Base-by-base conservation (phyloP, 805 yeast genomes). In the Blastobotrys parvus region DNA sequence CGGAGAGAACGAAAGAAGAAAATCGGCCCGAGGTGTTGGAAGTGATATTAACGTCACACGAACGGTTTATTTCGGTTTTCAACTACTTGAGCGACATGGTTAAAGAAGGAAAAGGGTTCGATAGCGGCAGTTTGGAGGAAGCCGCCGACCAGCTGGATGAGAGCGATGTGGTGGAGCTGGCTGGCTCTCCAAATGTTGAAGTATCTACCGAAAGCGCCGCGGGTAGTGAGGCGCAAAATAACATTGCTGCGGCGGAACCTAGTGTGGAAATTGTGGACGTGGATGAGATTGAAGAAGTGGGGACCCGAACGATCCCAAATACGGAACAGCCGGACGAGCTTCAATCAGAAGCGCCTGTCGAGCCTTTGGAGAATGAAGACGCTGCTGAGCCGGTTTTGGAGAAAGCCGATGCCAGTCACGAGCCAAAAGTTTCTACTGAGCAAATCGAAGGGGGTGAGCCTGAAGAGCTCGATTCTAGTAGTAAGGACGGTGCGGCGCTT, bases 21-120 rank as follows among this genome's bases (percentile, higher is more conserved):
- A 16, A 37, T 31, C 35, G 38, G 21, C 45, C 47, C 3, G 21
- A 32, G 7, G 34, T 38, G 21, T 25, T 55, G 3, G 44, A 43
- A 13, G 30, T 55, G 21, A 39, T 35, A 15, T 23, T 48, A 17
- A 17, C 42, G 2, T 17, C 29, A n/a, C 38, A 36, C 20, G 39
- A 41, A 16, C 45, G 58, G 39, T 51, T 55, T 38, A 49, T 54
- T 19, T 41, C 49, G n/a, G 25, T 41, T 17, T 48, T 50, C 35
- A 54, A 52, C 31, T 35, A 35, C 4, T 39, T 53, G 20, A 49
- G 42, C 30, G 46, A 33, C 16, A 27, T 45, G 36, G 43, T 47
- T 3, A 23, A 36, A 23, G 33, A 38, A 31, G 45, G 45, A 3
- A 42, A 41, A 20, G 43, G 48, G 31, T 43, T 48, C 20, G 42